Evolutionary conservation across 805 yeast species (phyloP).

Genomic region (Debaryomyces maramus): DNA sequence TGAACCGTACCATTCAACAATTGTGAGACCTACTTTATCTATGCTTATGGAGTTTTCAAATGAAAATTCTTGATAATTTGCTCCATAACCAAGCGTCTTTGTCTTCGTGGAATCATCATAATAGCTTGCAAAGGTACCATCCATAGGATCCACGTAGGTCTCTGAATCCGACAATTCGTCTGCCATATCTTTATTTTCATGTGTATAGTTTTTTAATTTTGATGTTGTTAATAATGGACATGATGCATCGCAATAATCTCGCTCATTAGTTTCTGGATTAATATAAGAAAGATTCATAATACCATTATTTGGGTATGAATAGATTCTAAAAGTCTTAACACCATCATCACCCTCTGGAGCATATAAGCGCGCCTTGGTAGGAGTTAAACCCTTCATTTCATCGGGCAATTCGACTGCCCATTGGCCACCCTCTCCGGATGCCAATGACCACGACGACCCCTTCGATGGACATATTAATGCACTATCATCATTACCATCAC

Average conservation of each 20-base stretch:
- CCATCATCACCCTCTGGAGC: conserved; percentile 56
- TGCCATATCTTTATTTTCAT: conserved; percentile 22
- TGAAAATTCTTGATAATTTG: conserved; percentile 75
- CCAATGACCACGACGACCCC: conserved; percentile 53
- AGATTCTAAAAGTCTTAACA: conserved; percentile 64
- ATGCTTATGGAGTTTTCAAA: conserved; percentile 70
- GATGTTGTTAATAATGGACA: conserved; percentile 66
- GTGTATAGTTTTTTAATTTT: conserved; percentile 30
- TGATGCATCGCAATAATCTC: conserved; percentile 76
- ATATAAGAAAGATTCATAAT: conserved; percentile 89
- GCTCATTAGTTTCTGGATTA: conserved; percentile 65
- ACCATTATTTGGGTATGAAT: conserved; percentile 77
- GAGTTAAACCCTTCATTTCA: conserved; percentile 48
- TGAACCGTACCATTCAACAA: conserved; percentile 67
- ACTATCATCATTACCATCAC: conserved; percentile 27
- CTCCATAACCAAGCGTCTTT: conserved; percentile 42
- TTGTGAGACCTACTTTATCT: conserved; percentile 58
- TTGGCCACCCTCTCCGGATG: conserved; percentile 54
- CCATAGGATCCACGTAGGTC: conserved; percentile 34
- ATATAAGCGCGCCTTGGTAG: conserved; percentile 73
- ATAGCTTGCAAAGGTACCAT: conserved; percentile 37
- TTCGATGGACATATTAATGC: conserved; percentile 59
- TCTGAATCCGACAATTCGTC: conserved; percentile 24
- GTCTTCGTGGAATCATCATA: conserved; percentile 34
- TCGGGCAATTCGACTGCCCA: conserved; percentile 63